phyloP scores from a whole-genome alignment of 163 green algal genomes.

The Botryococcus braunii region DNA sequence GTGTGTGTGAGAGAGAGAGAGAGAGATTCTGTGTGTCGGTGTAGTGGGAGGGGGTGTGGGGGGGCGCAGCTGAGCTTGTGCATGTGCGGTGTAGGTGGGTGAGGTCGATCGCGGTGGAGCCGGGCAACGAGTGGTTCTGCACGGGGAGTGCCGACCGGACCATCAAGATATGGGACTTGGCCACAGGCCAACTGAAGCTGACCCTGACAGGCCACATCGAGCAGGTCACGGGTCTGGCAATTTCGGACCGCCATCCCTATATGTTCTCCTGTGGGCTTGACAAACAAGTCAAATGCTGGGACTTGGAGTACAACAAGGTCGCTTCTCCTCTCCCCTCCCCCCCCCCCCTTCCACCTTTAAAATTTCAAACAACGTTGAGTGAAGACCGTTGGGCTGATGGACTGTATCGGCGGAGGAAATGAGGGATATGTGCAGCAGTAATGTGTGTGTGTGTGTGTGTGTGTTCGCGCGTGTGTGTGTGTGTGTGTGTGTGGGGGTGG shows the following conservation, averaged over 20 bases:
- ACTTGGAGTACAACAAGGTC: constrained; percentile 98
- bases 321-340: too few relatives aligned
- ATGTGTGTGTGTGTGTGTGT: too few relatives aligned
- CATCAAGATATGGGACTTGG: constrained; percentile 97
- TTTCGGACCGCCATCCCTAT: constrained; percentile 87
- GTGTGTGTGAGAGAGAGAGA: too few relatives aligned
- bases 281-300: constrained; percentile 99
- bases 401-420: too few relatives aligned
- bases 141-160: constrained; percentile 89
- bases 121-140: constrained; percentile 93
- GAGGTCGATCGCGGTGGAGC: constrained; percentile 85
- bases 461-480: too few relatives aligned
- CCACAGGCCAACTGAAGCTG: constrained; percentile 85
- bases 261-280: constrained; percentile 95
- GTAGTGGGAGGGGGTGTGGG: too few relatives aligned
- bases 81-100: constrained; percentile 74
- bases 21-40: too few relatives aligned
- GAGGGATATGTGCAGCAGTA: too few relatives aligned
- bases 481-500: too few relatives aligned
- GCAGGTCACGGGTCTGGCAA: constrained; percentile 85
- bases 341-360: neutral
- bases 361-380: too few relatives aligned
- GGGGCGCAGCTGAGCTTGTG: neutral
- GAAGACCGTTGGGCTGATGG: too few relatives aligned
- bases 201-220: constrained; percentile 99